A percentile compares a stretch with the other conserved stretches of the same genome.
Conservation (phyloP, 805 yeast genomes). For the Priceomyces melissophilus region DNA sequence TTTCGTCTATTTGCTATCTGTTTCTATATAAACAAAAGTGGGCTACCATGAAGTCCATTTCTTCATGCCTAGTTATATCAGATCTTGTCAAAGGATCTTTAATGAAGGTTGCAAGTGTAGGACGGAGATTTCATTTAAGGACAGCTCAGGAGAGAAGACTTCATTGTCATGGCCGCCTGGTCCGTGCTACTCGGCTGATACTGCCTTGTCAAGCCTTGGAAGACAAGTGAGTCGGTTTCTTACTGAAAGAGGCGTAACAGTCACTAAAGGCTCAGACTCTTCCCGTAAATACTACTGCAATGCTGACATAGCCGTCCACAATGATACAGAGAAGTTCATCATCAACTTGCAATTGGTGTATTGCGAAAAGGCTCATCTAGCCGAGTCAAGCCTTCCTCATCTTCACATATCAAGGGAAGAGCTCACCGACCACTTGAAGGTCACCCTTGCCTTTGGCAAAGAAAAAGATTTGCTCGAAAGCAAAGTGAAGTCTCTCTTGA, state of each 20-base stretch:
- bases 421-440: constrained; percentile 10
- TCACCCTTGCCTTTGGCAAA: constrained; percentile 9
- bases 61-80: no score
- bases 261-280: background rate
- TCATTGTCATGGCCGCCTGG: no score
- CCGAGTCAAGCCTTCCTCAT: constrained; percentile 4
- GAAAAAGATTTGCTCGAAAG: constrained; percentile 8
- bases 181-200: no score
- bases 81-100: no score
- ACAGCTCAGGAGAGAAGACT: background rate
- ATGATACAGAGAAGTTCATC: constrained; percentile 3
- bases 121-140: no score
- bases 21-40: no score
- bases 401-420: constrained; percentile 11
- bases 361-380: background rate
- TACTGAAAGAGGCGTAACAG: constrained; percentile 10
- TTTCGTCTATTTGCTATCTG: no score
- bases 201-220: constrained; percentile 4
- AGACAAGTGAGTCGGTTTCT: constrained; percentile 8
- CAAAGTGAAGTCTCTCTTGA: constrained; percentile 9
- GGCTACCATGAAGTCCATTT: no score
- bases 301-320: constrained; percentile 7
- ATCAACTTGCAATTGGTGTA: constrained; percentile 9
- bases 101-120: no score
- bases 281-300: constrained; percentile 10